Evolutionary conservation across 1,284 basidiomycete genomes (phyloP), one percentile per base, ranked within the genome.

Genomic region (Austroboletus rostrupii): DNA sequence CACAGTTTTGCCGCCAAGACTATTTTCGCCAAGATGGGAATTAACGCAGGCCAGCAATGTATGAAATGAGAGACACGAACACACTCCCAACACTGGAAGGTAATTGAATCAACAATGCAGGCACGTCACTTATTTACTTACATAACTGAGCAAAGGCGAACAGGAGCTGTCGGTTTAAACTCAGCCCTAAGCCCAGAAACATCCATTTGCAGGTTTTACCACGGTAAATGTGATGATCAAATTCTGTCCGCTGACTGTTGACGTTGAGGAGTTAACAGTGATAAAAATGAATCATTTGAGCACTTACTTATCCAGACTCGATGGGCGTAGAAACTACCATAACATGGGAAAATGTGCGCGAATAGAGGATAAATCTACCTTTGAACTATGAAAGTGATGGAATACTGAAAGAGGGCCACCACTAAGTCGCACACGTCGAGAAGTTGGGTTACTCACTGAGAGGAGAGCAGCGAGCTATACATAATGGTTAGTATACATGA

Each of bases 281-380:
- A 43, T 2, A 23, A 13, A 16, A 21, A 2, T 16, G 33, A 17
- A 20, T 7, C 5, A 10, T 8, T 1, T 36, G 17, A n/a, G 5
- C 5, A 44, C 62, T 39, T 42, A 61, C 62, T 61, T 59, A 65
- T 62, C 61, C 61, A 62, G 8, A 62, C 53, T 32, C 64, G 61
- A 31, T 62, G 64, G 23, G 49, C 49, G 17, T 62, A 62, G 36
- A 62, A 62, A 37, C 64, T 64, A 35, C 28, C 3, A 23, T 12
- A 9, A 6, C 3, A 23, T 60, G 17, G 57, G 44, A 19, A 17
- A 28, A 12, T 33, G 36, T 23, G 7, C 20, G 10, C 12, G 16
- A 5, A 40, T 19, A 31, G 3, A 4, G 13, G n/a, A 36, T 12
- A 26, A 3, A 13, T 26, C 17, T 53, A 60, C 58, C 52, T 36